phyloP scores from a whole-genome alignment of 208 protist genomes.

The Herpetomonas samuelpessoai region DNA sequence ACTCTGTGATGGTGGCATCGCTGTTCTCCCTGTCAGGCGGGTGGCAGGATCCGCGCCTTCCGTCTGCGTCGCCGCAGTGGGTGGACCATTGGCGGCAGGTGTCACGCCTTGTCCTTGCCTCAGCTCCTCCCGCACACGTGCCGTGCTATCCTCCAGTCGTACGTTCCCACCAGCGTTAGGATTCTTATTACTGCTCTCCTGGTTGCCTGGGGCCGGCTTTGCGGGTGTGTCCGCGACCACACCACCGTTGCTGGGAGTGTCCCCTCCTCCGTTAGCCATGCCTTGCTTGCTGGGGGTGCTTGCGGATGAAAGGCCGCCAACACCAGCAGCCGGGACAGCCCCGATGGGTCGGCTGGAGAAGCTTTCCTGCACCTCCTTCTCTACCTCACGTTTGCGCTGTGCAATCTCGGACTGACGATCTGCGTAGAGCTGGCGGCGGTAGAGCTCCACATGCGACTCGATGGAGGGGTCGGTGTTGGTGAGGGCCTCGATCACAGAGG shows the following conservation, averaged over 20 bases:
- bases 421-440: conserved; percentile 15
- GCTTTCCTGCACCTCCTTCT: background rate
- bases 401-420: conserved; percentile 17
- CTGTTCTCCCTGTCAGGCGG: too few species aligned
- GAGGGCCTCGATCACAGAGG: conserved; percentile 39
- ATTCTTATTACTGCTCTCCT: too few species aligned
- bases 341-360: background rate
- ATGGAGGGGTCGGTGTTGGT: conserved; percentile 29
- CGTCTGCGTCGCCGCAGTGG: background rate
- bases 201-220: too few species aligned
- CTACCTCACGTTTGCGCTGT: conserved; percentile 1
- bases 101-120: background rate
- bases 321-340: too few species aligned
- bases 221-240: too few species aligned
- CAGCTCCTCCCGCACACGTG: background rate
- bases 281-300: too few species aligned
- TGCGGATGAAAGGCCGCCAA: too few species aligned
- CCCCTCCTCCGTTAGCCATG: too few species aligned
- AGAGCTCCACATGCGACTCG: conserved; percentile 23
- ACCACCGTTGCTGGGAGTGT: too few species aligned
- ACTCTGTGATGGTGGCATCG: background rate
- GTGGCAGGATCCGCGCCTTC: background rate
- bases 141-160: background rate
- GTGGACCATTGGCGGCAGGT: background rate
- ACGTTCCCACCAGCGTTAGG: too few species aligned